phyloP scores from a whole-genome alignment of 768 basidiomycete genomes.

The Mycena sanguinolenta region DNA sequence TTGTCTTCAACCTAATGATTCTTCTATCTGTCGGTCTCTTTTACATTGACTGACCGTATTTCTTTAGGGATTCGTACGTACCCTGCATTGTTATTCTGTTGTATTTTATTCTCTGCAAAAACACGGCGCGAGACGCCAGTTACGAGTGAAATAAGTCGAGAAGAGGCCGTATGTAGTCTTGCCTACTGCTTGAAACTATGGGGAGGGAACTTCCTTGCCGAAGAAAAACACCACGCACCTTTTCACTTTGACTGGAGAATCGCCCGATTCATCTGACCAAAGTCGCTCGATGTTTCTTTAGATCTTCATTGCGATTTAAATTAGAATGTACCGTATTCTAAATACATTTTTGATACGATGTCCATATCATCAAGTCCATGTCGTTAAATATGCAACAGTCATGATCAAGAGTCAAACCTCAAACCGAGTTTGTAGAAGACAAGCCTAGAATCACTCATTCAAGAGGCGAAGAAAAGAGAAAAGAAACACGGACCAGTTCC shows the following conservation, averaged over 20 bases:
- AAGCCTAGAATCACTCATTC: slow-evolving; percentile 14
- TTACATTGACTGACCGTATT: slow-evolving; percentile 18
- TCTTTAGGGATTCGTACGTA: background rate
- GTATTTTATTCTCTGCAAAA: background rate
- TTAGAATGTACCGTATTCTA: background rate
- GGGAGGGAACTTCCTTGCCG: no score
- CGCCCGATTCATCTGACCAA: no score
- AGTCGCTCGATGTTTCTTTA: no score
- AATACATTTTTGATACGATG: slow-evolving; percentile 7
- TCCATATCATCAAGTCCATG: slow-evolving; percentile 13
- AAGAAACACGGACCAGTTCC: slow-evolving; percentile 43
- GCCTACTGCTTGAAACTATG: no score
- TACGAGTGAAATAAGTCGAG: no score
- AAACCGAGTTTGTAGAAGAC: slow-evolving; percentile 13
- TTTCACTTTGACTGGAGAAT: no score
- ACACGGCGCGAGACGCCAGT: no score
- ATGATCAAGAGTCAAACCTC: slow-evolving; percentile 5
- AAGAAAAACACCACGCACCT: no score
- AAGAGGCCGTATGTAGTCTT: no score
- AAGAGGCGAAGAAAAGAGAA: background rate
- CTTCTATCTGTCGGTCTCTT: slow-evolving; percentile 17
- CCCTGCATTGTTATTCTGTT: no score
- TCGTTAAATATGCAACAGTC: slow-evolving; percentile 1
- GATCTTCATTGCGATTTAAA: background rate
- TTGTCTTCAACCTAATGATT: slow-evolving; percentile 58